Percentiles rank a stretch among this genome's conserved stretches.
These are phyloP conservation scores for Hyaloperonospora arabidopsidis DNA, from an alignment of 352 stramenopile species.

Conservation along the genomic window DNA sequence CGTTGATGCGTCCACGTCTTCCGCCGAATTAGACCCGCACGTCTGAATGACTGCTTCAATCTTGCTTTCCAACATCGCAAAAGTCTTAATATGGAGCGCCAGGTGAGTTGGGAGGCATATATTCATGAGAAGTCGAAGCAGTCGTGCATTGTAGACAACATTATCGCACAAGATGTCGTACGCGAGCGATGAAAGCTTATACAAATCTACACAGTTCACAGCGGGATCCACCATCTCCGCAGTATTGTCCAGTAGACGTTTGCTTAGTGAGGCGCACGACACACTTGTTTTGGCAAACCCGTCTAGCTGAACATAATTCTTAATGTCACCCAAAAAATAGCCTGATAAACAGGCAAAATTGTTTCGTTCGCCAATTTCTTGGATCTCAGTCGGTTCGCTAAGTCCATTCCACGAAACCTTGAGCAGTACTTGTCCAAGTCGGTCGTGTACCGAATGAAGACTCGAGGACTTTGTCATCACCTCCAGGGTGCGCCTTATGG, in stretches of 20 bases:
- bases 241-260: slow-evolving; percentile 31
- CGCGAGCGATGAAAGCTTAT: slow-evolving; percentile 21
- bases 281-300: slow-evolving; percentile 41
- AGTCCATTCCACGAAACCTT: slow-evolving; percentile 7
- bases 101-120: slow-evolving; percentile 32
- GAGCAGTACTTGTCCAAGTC: slow-evolving; percentile 15
- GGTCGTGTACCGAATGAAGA: slow-evolving; percentile 14
- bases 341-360: slow-evolving; percentile 27
- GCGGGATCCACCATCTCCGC: slow-evolving; percentile 11
- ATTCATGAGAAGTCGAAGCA: slow-evolving; percentile 44
- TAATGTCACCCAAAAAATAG: slow-evolving; percentile 33
- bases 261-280: slow-evolving; percentile 32
- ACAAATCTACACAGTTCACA: slow-evolving; percentile 2
- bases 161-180: slow-evolving; percentile 60
- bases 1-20: background rate
- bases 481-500: slow-evolving; percentile 30
- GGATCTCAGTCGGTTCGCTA: background rate
- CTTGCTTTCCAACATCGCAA: slow-evolving; percentile 27
- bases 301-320: slow-evolving; percentile 22
- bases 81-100: slow-evolving; percentile 14
- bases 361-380: slow-evolving; percentile 4
- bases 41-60: slow-evolving; percentile 39
- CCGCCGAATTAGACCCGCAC: slow-evolving; percentile 26
- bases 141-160: slow-evolving; percentile 47
- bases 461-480: slow-evolving; percentile 10